Evolutionary conservation across 768 basidiomycete species (phyloP).

Genomic region (Tricholoma sp.): DNA sequence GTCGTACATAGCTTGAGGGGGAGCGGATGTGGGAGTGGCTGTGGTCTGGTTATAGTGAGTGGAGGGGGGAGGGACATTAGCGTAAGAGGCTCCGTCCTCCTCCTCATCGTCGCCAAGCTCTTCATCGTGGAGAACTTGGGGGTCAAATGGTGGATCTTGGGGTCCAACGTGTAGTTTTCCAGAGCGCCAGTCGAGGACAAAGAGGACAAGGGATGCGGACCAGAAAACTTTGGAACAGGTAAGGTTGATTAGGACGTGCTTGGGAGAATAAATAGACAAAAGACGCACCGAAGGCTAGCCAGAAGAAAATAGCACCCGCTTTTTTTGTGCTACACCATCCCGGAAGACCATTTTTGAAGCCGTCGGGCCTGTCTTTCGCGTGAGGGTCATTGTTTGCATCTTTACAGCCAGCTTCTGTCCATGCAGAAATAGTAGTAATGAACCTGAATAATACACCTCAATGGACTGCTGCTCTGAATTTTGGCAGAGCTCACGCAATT

Average conservation of each 20-base stretch:
- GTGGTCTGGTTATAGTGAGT: constrained; percentile 15
- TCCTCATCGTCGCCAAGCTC: constrained; percentile 49
- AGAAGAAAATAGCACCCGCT: constrained; percentile 85
- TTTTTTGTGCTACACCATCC: constrained; percentile 94
- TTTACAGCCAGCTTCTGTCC: constrained; percentile 89
- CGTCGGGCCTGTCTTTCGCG: constrained; percentile 52
- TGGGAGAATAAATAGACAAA: neutral
- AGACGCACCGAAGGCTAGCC: constrained; percentile 71
- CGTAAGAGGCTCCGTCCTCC: constrained; percentile 50
- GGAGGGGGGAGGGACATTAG: constrained; percentile 39
- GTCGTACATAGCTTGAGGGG: constrained; percentile 26
- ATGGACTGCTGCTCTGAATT: constrained; percentile 2
- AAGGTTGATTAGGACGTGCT: constrained; percentile 2
- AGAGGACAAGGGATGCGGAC: constrained; percentile 60
- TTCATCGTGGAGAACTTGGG: constrained; percentile 40
- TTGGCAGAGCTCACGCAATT: constrained; percentile 56
- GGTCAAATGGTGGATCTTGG: constrained; percentile 76
- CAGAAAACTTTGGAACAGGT: constrained; percentile 55
- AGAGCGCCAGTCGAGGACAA: constrained; percentile 73
- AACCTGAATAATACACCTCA: constrained; percentile 39
- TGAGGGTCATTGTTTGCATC: constrained; percentile 78
- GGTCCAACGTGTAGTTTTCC: constrained; percentile 51
- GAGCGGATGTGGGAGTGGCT: constrained; percentile 13
- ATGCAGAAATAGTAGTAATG: constrained; percentile 75
- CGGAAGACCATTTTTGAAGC: constrained; percentile 61